Evolutionary conservation across 345 rosid species (phyloP), one percentile per base, ranked within the genome.

Genomic region (Erodium maritimum): DNA sequence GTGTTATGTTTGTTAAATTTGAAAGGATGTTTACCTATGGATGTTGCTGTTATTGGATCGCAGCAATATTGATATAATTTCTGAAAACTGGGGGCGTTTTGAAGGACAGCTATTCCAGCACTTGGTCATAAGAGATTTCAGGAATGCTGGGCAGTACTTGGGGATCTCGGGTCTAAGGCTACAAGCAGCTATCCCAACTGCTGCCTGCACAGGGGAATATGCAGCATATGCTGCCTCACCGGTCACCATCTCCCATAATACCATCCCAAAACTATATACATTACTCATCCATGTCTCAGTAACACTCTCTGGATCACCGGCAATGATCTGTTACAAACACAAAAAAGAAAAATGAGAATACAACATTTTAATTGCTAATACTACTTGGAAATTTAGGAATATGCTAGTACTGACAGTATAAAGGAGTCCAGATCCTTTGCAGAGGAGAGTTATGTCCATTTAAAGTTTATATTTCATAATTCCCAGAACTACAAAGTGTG

Each of bases 201-300:
- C 95, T 0, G 98, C 96, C 71, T 91, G 98, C 61, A 91, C 96
- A 0, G 98, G 98, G 24, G 98, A 91, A 73, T 77, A 88, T 60
- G 91, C 73, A 1, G 85, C 68, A 61, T 91, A 91, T 45, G 98
- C 98, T 2, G 84, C 81, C 75, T 91, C 96, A 19, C 96, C 96
- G 0, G 94, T 77, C 63, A 91, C 89, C 95, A 83, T 86, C 75
- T 91, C 98, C 98, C 98, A 91, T 51, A 86, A 57, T 62, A 91
- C 85, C 98, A 91, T 91, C 42, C 98, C 98, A 11, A 84, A 88
- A 78, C 96, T 91, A 67, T 86, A 91, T 21, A 73, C 87, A 70
- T 91, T 91, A 65, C 98, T 91, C 98, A 88, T 91, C 89, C 93
- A 86, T 19, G 98, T 88, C 85, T 91, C 98, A 0, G 76, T 72